A percentile compares a stretch with the other conserved stretches of the same genome.
Conservation (phyloP, 2,329 filamentous ascomycete genomes). For the Metarhizium sp. region DNA sequence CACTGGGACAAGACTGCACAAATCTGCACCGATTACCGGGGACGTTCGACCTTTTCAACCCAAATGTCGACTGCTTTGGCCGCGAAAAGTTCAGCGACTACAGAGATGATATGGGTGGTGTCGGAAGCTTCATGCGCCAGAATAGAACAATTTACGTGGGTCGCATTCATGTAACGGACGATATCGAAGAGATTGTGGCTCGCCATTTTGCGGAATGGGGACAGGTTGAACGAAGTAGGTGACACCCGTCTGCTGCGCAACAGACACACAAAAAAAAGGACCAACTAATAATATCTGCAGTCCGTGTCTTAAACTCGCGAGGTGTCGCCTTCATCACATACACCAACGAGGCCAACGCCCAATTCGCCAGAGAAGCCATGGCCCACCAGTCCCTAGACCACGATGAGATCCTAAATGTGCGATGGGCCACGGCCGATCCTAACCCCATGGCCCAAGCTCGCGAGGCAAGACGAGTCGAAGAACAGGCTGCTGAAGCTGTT, state of each 20-base stretch:
- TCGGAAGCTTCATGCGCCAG: conserved; percentile 86
- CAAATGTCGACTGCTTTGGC: conserved; percentile 84
- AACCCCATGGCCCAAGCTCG: conserved; percentile 92
- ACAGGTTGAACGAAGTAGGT: conserved; percentile 65
- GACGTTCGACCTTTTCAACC: conserved; percentile 83
- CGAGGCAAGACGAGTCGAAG: conserved; percentile 80
- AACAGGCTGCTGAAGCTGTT: conserved; percentile 93
- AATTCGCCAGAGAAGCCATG: conserved; percentile 95
- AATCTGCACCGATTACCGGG: conserved; percentile 85
- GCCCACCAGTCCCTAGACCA: conserved; percentile 88
- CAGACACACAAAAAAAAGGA: neutral
- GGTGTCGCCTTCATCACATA: conserved; percentile 97
- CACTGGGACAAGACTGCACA: conserved; percentile 85
- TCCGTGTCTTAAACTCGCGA: conserved; percentile 75
- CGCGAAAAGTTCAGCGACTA: conserved; percentile 90
- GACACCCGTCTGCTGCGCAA: neutral
- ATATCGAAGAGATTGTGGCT: conserved; percentile 92
- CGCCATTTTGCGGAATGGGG: conserved; percentile 97
- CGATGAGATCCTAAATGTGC: conserved; percentile 85
- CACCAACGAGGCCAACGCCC: conserved; percentile 76
- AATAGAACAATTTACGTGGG: conserved; percentile 93
- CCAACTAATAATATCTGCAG: conserved; percentile 12
- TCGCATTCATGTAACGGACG: conserved; percentile 88
- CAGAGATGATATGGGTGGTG: conserved; percentile 94
- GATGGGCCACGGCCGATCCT: conserved; percentile 94